phyloP scores from a whole-genome alignment of 169 alveolate species.

The Cystoisospora suis region DNA sequence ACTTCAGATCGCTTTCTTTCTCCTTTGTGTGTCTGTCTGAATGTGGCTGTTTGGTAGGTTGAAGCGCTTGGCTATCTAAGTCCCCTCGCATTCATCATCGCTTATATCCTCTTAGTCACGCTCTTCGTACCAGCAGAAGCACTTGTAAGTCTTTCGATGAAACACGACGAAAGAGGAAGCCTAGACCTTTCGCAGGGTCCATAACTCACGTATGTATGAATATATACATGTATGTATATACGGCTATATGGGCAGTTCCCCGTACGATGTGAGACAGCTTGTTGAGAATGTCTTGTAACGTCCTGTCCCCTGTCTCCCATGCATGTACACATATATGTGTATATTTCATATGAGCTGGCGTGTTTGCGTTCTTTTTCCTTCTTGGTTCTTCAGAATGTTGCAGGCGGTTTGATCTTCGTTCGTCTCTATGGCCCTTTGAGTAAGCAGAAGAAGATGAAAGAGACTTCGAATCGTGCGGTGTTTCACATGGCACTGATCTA shows the following conservation, averaged over 20 bases:
- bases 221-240: neutral
- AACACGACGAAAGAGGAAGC: neutral
- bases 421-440: conserved; percentile 4
- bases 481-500: too few relatives aligned
- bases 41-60: neutral
- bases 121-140: conserved; percentile 53
- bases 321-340: neutral
- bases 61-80: conserved; percentile 32
- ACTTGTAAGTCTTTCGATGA: conserved; percentile 28
- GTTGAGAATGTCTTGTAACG: too few relatives aligned
- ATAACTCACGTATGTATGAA: neutral
- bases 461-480: neutral
- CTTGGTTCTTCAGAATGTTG: neutral
- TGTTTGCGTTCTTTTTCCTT: neutral
- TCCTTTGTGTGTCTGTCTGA: neutral
- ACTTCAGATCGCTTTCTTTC: neutral
- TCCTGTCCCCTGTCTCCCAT: too few relatives aligned
- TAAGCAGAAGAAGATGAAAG: neutral
- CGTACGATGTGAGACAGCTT: too few relatives aligned
- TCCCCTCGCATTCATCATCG: conserved; percentile 41
- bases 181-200: neutral
- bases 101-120: conserved; percentile 23
- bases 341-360: neutral
- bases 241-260: neutral
- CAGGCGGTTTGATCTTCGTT: conserved; percentile 6